Percentiles rank a stretch among this genome's conserved stretches.
phyloP scores from a whole-genome alignment of 2,329 filamentous ascomycete species.

The Byssochlamys sp. region DNA sequence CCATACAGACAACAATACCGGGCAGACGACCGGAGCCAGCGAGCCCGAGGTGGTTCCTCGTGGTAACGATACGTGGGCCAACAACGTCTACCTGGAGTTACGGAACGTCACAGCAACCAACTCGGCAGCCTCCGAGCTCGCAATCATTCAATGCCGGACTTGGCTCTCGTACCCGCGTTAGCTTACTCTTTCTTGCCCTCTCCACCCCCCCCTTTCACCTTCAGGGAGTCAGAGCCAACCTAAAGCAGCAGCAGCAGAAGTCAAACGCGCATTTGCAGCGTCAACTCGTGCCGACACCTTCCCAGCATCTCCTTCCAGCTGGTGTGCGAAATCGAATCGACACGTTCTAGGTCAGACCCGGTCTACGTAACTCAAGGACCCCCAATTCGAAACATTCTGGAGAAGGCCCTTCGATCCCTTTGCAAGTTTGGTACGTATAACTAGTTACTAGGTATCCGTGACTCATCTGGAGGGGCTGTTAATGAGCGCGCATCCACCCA shows the following conservation, averaged over 20 bases:
- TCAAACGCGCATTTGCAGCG: background rate
- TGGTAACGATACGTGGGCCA: slow-evolving; percentile 12
- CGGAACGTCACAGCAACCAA: background rate
- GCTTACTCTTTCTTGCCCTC: background rate
- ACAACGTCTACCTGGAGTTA: slow-evolving; percentile 1
- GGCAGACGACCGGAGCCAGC: background rate
- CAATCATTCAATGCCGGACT: background rate
- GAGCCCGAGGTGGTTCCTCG: slow-evolving; percentile 9
- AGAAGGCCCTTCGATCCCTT: background rate
- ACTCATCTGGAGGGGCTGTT: background rate
- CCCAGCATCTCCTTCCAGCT: background rate
- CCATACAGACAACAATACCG: too few relatives aligned
- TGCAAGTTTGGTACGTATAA: background rate
- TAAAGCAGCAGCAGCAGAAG: slow-evolving; percentile 5
- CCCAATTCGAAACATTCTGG: background rate
- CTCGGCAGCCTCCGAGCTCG: background rate
- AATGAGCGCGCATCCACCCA: background rate
- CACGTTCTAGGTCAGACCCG: background rate
- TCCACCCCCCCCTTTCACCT: background rate
- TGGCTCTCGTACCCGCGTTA: background rate
- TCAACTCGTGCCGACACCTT: background rate
- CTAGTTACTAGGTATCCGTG: background rate
- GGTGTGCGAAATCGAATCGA: background rate
- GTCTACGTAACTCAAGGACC: background rate
- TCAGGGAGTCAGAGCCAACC: background rate